Percentiles rank a stretch among this genome's conserved stretches.
phyloP scores from a whole-genome alignment of 495 filamentous ascomycete species.

The Xylaria longipes region DNA sequence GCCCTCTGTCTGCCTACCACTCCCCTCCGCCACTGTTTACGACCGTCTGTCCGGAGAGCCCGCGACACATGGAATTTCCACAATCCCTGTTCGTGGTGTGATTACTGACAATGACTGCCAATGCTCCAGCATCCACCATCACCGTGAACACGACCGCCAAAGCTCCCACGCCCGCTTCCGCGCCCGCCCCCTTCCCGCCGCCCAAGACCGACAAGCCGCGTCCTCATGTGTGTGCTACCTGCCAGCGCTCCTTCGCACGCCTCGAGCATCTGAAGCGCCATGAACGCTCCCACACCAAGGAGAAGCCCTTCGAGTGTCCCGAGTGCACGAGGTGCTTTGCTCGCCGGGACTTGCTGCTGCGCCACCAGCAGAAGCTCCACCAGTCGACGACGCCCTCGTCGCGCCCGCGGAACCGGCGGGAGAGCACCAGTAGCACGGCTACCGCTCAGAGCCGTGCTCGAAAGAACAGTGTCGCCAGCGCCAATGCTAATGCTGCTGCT shows the following conservation, averaged over 20 bases:
- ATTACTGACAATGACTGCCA: constrained; percentile 37
- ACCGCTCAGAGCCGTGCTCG: constrained; percentile 74
- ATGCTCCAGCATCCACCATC: constrained; percentile 52
- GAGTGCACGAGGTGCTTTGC: constrained; percentile 97
- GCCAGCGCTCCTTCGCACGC: constrained; percentile 89
- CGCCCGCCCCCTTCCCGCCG: constrained; percentile 63
- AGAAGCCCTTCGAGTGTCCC: constrained; percentile 98
- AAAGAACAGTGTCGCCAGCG: constrained; percentile 86
- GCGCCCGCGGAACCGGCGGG: constrained; percentile 80
- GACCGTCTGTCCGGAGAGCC: constrained; percentile 8
- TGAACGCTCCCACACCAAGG: constrained; percentile 98
- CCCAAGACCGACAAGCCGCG: constrained; percentile 97
- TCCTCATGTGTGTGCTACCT: constrained; percentile 94
- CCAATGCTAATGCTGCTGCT: constrained; percentile 37
- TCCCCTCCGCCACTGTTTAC: neutral
- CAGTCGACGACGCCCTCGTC: constrained; percentile 93
- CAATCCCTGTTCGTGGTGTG: constrained; percentile 16
- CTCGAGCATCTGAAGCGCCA: constrained; percentile 98
- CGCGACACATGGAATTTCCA: constrained; percentile 24
- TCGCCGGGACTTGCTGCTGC: constrained; percentile 85
- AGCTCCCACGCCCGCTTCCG: constrained; percentile 37
- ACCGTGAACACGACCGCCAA: constrained; percentile 57
- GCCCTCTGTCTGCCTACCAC: constrained; percentile 6
- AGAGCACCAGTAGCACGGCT: constrained; percentile 81
- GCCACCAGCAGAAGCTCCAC: constrained; percentile 98